Conservation (phyloP, 1,139 yeast species). For the Debaryomyces sp. region DNA sequence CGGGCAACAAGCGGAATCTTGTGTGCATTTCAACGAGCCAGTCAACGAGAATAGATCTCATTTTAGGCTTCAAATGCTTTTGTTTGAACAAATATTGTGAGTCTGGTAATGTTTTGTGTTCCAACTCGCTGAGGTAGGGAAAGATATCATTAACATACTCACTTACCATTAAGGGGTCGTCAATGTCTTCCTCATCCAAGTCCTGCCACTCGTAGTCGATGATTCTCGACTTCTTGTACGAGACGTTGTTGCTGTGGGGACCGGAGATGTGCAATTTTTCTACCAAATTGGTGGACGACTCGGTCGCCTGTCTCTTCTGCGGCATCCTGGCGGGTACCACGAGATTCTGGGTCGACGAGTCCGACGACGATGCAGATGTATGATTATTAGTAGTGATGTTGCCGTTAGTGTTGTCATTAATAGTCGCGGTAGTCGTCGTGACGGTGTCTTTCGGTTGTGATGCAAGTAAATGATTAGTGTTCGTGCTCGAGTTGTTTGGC, state of each 20-base stretch:
- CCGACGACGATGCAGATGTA: conserved; percentile 12
- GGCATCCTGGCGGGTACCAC: conserved; percentile 49
- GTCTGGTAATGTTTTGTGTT: conserved; percentile 76
- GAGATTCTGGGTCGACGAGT: conserved; percentile 15
- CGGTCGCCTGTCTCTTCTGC: conserved; percentile 59
- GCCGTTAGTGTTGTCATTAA: background rate
- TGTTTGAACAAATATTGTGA: conserved; percentile 75
- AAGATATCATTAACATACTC: conserved; percentile 91
- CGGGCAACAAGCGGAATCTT: conserved; percentile 85
- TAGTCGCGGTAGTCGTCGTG: conserved; percentile 4
- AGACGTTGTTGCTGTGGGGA: conserved; percentile 17
- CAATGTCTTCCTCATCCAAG: conserved; percentile 84
- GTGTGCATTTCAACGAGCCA: conserved; percentile 95
- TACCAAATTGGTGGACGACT: conserved; percentile 52
- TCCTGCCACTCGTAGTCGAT: conserved; percentile 80
- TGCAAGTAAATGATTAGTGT: conserved; percentile 11
- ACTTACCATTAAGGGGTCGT: conserved; percentile 93
- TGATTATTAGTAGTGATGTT: conserved; percentile 3
- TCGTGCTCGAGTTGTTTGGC: conserved; percentile 2
- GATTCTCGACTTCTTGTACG: conserved; percentile 36
- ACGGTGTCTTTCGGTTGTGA: conserved; percentile 9
- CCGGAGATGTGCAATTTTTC: conserved; percentile 40
- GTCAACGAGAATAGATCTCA: conserved; percentile 89
- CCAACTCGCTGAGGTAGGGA: conserved; percentile 74
- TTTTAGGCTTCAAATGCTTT: conserved; percentile 75